These are phyloP conservation scores for Paecilomyces dactylethromorphus DNA, from an alignment of 2,329 filamentous ascomycete genomes.

Conservation along the genomic window DNA sequence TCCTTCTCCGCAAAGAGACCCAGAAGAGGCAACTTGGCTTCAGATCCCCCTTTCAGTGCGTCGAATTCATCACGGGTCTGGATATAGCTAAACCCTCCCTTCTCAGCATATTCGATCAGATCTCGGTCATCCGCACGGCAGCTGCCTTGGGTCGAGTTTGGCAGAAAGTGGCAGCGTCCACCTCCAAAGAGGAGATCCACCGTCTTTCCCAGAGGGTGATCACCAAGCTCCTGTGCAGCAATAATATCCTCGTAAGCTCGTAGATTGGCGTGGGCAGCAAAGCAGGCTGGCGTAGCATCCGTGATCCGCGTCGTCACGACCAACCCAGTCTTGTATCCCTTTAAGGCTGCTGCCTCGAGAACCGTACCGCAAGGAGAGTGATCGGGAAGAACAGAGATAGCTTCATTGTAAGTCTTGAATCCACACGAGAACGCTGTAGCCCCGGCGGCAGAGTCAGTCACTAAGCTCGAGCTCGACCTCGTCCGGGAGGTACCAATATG, in stretches of 20 bases:
- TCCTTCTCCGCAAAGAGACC: conserved; percentile 78
- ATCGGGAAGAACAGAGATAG: conserved; percentile 83
- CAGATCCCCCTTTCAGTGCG: conserved; percentile 58
- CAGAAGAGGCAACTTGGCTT: conserved; percentile 69
- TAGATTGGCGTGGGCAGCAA: conserved; percentile 77
- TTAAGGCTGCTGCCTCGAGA: conserved; percentile 85
- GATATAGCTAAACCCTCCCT: conserved; percentile 76
- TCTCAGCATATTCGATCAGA: conserved; percentile 64
- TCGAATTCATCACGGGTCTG: conserved; percentile 70
- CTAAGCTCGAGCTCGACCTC: conserved; percentile 71
- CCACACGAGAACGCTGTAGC: conserved; percentile 94
- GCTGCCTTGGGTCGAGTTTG: conserved; percentile 72
- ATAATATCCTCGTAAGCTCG: conserved; percentile 82
- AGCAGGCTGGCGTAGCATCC: conserved; percentile 93
- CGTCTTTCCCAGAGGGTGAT: conserved; percentile 76
- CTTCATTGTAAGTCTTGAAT: conserved; percentile 91
- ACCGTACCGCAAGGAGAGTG: conserved; percentile 83
- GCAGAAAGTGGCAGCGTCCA: conserved; percentile 85
- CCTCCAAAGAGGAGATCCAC: conserved; percentile 92
- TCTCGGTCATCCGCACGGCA: conserved; percentile 77
- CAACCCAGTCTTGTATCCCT: conserved; percentile 85
- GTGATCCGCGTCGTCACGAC: conserved; percentile 94
- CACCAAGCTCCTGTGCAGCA: conserved; percentile 83
- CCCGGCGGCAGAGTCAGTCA: conserved; percentile 95
- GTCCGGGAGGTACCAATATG: conserved; percentile 88